Evolutionary conservation across 805 yeast genomes (phyloP).

Genomic region (Zygotorulaspora sp.): DNA sequence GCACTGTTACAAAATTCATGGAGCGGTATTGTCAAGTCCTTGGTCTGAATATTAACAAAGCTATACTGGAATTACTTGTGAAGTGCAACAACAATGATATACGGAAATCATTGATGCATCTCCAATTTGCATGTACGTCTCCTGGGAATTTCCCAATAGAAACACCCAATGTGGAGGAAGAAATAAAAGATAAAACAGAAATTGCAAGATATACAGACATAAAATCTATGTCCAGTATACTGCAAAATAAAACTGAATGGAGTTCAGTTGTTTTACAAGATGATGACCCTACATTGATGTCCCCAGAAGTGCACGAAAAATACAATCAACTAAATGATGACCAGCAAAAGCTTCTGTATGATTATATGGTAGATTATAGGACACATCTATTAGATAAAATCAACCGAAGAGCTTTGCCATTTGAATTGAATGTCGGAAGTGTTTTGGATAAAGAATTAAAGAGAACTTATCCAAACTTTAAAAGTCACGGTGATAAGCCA

Average conservation of each 20-base stretch:
- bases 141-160: slow-evolving; percentile 11
- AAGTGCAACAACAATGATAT: slow-evolving; percentile 38
- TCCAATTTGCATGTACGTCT: slow-evolving; percentile 37
- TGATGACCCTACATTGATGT: slow-evolving; percentile 23
- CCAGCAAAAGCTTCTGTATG: slow-evolving; percentile 19
- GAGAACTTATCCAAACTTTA: slow-evolving; percentile 1
- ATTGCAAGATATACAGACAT: slow-evolving; percentile 12
- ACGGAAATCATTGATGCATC: slow-evolving; percentile 42
- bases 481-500: background rate
- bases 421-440: slow-evolving; percentile 21
- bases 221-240: slow-evolving; percentile 20
- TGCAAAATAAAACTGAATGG: slow-evolving; percentile 12
- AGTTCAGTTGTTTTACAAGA: slow-evolving; percentile 24
- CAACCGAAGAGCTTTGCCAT: slow-evolving; percentile 18
- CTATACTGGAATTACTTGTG: slow-evolving; percentile 32
- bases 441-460: slow-evolving; percentile 8
- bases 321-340: slow-evolving; percentile 19
- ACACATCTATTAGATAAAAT: slow-evolving; percentile 19
- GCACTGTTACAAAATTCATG: slow-evolving; percentile 37
- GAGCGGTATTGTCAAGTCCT: slow-evolving; percentile 21
- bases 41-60: slow-evolving; percentile 35
- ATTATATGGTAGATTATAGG: slow-evolving; percentile 30
- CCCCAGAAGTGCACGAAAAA: slow-evolving; percentile 9
- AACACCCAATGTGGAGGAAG: background rate
- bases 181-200: background rate